A percentile compares a stretch with the other conserved stretches of the same genome.
Conservation (phyloP, 371 early-diverging fungal genomes). For the Rhizopus sp. region DNA sequence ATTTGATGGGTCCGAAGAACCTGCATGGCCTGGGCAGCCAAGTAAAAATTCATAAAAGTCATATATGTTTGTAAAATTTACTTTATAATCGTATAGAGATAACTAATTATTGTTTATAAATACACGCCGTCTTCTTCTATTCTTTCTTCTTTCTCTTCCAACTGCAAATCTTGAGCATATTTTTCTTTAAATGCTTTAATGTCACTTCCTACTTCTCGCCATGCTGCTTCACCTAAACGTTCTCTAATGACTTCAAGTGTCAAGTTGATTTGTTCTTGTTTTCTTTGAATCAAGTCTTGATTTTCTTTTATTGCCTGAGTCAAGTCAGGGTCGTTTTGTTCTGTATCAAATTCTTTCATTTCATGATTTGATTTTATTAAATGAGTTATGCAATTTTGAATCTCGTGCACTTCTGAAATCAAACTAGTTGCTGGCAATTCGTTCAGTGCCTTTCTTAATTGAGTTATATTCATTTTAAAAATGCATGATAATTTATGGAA, state of each 20-base stretch:
- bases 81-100: background rate
- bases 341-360: slow-evolving; percentile 43
- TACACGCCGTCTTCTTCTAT: slow-evolving; percentile 18
- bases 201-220: slow-evolving; percentile 42
- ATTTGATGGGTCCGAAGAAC: slow-evolving; percentile 47
- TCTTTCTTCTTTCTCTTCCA: background rate
- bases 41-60: background rate
- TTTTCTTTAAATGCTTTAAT: slow-evolving; percentile 33
- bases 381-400: slow-evolving; percentile 46
- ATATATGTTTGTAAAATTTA: no score
- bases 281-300: slow-evolving; percentile 32
- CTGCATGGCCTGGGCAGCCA: slow-evolving; percentile 57
- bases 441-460: slow-evolving; percentile 33
- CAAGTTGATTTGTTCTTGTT: slow-evolving; percentile 38
- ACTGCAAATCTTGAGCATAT: slow-evolving; percentile 12
- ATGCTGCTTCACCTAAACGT: slow-evolving; percentile 45
- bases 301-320: slow-evolving; percentile 42
- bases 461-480: slow-evolving; percentile 23
- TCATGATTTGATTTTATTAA: slow-evolving; percentile 39
- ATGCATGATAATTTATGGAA: background rate
- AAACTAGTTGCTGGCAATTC: slow-evolving; percentile 39
- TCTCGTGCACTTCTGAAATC: slow-evolving; percentile 40
- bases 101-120: slow-evolving; percentile 6
- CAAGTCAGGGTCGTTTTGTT: slow-evolving; percentile 33
- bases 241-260: slow-evolving; percentile 39